Base-by-base conservation (phyloP, 1,139 yeast species). In the Geotrichum restrictum region DNA sequence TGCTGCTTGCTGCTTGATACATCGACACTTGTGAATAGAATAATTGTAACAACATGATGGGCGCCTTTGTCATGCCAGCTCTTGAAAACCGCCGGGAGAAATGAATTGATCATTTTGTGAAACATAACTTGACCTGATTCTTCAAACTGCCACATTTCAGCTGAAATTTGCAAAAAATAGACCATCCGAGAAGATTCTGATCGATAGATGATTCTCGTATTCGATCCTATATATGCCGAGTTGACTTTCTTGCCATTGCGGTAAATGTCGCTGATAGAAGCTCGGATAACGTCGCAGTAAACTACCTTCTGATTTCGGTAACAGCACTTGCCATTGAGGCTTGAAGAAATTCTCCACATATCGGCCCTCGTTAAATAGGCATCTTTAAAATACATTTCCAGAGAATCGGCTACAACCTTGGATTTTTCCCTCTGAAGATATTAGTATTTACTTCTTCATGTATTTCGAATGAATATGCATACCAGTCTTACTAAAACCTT, bases 101-200 rank as follows among this genome's bases (percentile, higher is more conserved):
- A 75, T 21, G 95, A 87, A 66, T 93, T 91, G 48, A 94, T 88
- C 62, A 94, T 80, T 67, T 89, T 89, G 67, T 91, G 95, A 66
- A 91, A 93, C 79, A 88, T 80, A 49, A 91, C 86, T 64, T 91
- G 98, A 0, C 98, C 98, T 60, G 85, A 86, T 64, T 91, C 97
- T 69, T 93, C 98, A 68, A 94, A 94, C 65, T 91, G 89, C 95
- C 98, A 94, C 97, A 93, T 94, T 64, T 94, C 99, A 40, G 85
- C 77, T 1, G 97, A 87, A 59, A 91, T 80, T 66, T 94, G 98
- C 49, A 94, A 82, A 57, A 94, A 74, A 48, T 91, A 87, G 11
- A 89, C 79, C 56, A 91, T 72, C 54, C 87, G 80, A 1, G 98
- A 95, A 45, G 96, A 84, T 62, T 93, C 97, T 0, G 96, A 88